Percentiles rank a stretch among this genome's conserved stretches.
Conservation (phyloP, 2,329 filamentous ascomycete genomes). For the Claviceps sp. region DNA sequence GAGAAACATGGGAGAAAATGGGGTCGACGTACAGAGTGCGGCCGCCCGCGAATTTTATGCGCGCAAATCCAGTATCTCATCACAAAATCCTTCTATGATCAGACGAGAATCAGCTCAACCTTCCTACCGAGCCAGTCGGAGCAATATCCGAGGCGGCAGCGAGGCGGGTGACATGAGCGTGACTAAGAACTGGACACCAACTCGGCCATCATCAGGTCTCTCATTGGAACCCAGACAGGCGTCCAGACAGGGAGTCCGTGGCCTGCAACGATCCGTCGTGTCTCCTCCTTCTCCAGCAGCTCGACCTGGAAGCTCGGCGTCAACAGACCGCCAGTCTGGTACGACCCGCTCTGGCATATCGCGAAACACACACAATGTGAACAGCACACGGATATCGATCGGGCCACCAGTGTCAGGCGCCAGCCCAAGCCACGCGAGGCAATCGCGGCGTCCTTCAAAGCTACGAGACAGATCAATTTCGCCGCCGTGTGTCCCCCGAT, state of each 20-base stretch:
- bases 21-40: conserved; percentile 17
- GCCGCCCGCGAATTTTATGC: conserved; percentile 21
- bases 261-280: neutral
- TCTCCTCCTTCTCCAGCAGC: neutral
- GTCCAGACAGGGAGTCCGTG: neutral
- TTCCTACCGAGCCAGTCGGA: neutral
- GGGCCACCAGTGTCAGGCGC: neutral
- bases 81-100: conserved; percentile 1
- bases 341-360: neutral
- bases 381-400: neutral
- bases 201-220: neutral
- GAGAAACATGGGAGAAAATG: conserved; percentile 34
- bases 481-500: conserved; percentile 6
- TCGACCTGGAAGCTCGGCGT: neutral
- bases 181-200: neutral
- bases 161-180: conserved; percentile 1
- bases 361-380: neutral
- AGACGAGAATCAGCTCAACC: conserved; percentile 3
- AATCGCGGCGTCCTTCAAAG: neutral
- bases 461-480: conserved; percentile 3
- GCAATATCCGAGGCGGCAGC: neutral
- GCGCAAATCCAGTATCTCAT: neutral
- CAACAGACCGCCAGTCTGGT: neutral
- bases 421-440: neutral
- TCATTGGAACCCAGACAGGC: neutral